phyloP scores from a whole-genome alignment of 106 monocot species.

The Platanthera zijinensis region DNA sequence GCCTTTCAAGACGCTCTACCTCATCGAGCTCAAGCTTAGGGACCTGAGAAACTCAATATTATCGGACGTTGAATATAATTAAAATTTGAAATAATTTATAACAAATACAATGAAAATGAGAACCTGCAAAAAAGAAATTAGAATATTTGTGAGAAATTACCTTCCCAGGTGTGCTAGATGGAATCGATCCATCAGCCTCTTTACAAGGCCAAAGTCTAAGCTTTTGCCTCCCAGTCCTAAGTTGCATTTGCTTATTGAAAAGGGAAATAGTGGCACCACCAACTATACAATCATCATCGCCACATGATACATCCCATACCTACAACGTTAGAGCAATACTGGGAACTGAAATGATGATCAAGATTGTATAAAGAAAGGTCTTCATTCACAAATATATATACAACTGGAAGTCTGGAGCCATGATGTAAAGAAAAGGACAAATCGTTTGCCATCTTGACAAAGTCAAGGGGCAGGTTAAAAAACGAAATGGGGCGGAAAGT shows the following conservation, averaged over 20 bases:
- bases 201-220: conserved; percentile 72
- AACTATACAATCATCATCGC: conserved; percentile 35
- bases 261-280: conserved; percentile 86
- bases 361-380: neutral
- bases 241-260: conserved; percentile 79
- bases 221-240: conserved; percentile 86
- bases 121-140: neutral
- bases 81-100: neutral
- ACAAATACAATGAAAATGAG: neutral
- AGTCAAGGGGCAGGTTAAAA: neutral
- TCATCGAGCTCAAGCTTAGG: conserved; percentile 75
- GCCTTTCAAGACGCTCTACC: conserved; percentile 84
- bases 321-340: conserved; percentile 12
- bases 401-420: too few relatives aligned
- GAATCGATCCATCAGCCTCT: conserved; percentile 84
- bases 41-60: conserved; percentile 34
- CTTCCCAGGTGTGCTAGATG: conserved; percentile 95
- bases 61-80: neutral
- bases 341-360: neutral
- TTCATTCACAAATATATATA: too few relatives aligned
- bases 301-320: conserved; percentile 92
- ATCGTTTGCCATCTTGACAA: neutral
- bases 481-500: neutral
- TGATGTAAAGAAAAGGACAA: neutral
- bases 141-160: conserved; percentile 18